Base-by-base conservation (phyloP, 1,139 yeast species). In the Lodderomyces margitis region DNA sequence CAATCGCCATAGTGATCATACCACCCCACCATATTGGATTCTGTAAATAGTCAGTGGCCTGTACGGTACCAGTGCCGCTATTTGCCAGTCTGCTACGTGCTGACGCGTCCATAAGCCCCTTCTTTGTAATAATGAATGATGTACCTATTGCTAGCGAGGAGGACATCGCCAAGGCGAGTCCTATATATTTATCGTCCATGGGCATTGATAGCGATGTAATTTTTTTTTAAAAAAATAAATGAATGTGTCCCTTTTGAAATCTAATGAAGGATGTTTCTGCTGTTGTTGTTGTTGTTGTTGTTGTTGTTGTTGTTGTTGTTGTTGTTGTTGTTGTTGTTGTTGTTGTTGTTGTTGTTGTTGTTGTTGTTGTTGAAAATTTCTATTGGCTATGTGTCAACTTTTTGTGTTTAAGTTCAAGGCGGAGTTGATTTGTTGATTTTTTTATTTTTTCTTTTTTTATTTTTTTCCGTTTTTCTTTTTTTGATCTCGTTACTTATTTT, bases 1-100 rank as follows among this genome's bases (percentile, higher is more conserved):
- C 97, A 28, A 88, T 64, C 1, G 94, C 95, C 97, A 88, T 89
- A 42, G 94, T 80, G 27, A 81, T 56, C 78, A 89, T 88, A 12
- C 97, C 97, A 0, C 94, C 88, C 89, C 96, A 87, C 97, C 97
- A 88, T 36, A 87, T 78, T 8, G 97, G 96, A 59, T 87, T 87
- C 50, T 76, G 81, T 47, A 88, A 68, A 59, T 88, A 88, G 54
- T 83, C 82, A 55, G 75, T 81, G 16, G 87, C 86, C 44, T 84
- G 87, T 27, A 83, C 87, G 5, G 44, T 21, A n/a, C 38, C 38
- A 14, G 11, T 24, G 21, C 21, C 20, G 20, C 14, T 34, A 43
- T 74, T 62, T 36, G 61, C 77, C 36, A 75, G 69, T 1, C 94
- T 94, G 45, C 78, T 80, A 36, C 76, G 69, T 44, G 76, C 71